phyloP scores from a whole-genome alignment of 768 basidiomycete species.

The Trametes meyenii region DNA sequence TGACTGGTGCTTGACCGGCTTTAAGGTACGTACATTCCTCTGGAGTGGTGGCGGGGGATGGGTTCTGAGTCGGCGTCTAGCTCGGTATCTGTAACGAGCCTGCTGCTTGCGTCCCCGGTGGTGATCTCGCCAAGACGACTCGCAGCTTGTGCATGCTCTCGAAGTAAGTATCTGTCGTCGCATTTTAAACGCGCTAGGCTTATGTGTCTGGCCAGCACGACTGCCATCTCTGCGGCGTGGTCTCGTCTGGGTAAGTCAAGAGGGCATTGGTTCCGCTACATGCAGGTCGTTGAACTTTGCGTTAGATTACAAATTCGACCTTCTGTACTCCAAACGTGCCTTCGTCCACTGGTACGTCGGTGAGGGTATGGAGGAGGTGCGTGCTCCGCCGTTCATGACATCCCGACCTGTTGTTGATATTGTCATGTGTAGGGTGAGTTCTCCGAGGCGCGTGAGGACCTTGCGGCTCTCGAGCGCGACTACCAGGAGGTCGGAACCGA shows the following conservation, averaged over 20 bases:
- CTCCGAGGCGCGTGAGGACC: constrained; percentile 96
- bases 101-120: constrained; percentile 87
- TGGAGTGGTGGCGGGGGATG: constrained; percentile 16
- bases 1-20: constrained; percentile 98
- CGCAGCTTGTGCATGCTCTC: constrained; percentile 98
- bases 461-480: constrained; percentile 95
- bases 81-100: constrained; percentile 98
- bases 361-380: constrained; percentile 97
- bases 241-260: constrained; percentile 65
- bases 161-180: constrained; percentile 51
- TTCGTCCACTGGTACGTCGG: constrained; percentile 96
- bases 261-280: background rate
- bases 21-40: constrained; percentile 57
- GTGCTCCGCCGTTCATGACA: constrained; percentile 4
- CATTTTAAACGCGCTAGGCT: background rate
- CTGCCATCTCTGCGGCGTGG: constrained; percentile 95
- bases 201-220: constrained; percentile 57
- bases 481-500: constrained; percentile 89
- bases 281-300: background rate
- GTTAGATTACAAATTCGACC: constrained; percentile 94
- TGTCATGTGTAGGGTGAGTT: constrained; percentile 76
- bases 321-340: constrained; percentile 95
- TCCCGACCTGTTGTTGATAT: constrained; percentile 11
- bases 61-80: constrained; percentile 38
- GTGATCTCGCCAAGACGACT: constrained; percentile 92